These are phyloP conservation scores for Phytophthora citricola DNA, from an alignment of 352 stramenopile species.

Conservation along the genomic window DNA sequence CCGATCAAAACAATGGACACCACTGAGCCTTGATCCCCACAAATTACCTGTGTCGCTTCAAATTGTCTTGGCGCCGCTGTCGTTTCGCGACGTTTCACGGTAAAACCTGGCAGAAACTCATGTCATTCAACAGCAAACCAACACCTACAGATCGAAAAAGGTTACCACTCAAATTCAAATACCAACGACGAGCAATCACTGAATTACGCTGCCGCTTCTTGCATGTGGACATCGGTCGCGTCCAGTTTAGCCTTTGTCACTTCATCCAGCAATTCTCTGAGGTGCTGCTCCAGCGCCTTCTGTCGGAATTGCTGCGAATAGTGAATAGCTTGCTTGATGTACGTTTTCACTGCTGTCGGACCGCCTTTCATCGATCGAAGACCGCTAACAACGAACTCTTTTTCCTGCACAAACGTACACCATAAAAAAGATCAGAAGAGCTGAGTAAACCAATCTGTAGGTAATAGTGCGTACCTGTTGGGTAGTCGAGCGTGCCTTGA, in stretches of 20 bases:
- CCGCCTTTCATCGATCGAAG: constrained; percentile 79
- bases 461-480: constrained; percentile 57
- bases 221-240: constrained; percentile 7
- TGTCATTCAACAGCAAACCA: constrained; percentile 6
- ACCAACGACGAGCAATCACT: constrained; percentile 17
- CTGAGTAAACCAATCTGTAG: not conserved
- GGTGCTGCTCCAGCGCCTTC: constrained; percentile 50
- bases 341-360: constrained; percentile 63
- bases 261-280: constrained; percentile 53
- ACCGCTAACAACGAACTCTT: constrained; percentile 80
- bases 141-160: constrained; percentile 18
- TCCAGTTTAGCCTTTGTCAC: constrained; percentile 14
- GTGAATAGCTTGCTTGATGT: constrained; percentile 73
- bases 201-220: constrained; percentile 27
- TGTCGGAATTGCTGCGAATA: constrained; percentile 80
- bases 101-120: constrained; percentile 14
- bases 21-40: too few relatives aligned
- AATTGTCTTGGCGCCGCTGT: constrained; percentile 7
- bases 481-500: constrained; percentile 73
- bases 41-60: constrained; percentile 25
- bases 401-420: constrained; percentile 48
- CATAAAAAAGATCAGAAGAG: constrained; percentile 1
- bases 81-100: constrained; percentile 59
- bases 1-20: not conserved
- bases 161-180: constrained; percentile 30